These are phyloP conservation scores for Solanum hybrid DNA, from an alignment of 305 asterid species.

Conservation along the genomic window DNA sequence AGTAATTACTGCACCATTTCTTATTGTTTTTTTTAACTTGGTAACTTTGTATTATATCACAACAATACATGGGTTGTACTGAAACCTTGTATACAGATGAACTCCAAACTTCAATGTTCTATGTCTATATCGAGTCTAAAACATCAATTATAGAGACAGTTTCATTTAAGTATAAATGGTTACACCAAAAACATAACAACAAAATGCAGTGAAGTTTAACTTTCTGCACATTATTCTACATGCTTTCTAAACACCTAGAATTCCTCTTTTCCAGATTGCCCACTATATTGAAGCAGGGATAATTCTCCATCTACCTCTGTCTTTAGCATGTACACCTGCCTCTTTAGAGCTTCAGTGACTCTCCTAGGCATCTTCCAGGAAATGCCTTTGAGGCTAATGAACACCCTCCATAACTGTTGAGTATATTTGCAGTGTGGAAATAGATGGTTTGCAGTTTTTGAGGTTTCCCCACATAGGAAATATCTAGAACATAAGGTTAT, in stretches of 20 bases:
- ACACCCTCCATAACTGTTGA: neutral
- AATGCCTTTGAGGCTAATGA: neutral
- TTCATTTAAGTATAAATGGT: neutral
- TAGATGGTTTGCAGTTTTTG: neutral
- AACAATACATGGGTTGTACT: neutral
- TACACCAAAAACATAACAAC: neutral
- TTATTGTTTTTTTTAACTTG: neutral
- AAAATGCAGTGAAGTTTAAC: neutral
- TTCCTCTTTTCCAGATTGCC: neutral
- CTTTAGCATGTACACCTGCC: neutral
- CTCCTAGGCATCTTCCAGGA: neutral
- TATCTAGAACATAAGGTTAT: neutral
- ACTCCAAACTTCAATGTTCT: neutral
- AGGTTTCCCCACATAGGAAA: neutral
- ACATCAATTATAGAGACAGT: neutral
- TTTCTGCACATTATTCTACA: neutral
- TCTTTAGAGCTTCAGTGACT: neutral
- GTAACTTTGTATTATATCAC: neutral
- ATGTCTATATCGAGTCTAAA: neutral
- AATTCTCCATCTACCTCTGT: neutral
- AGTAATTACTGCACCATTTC: neutral
- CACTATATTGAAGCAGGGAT: neutral
- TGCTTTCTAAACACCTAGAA: neutral
- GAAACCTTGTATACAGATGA: neutral
- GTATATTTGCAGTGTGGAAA: neutral